Evolutionary conservation across 352 stramenopile species (phyloP), one percentile per base, ranked within the genome.

Genomic region (Hyaloperonospora brassicae): DNA sequence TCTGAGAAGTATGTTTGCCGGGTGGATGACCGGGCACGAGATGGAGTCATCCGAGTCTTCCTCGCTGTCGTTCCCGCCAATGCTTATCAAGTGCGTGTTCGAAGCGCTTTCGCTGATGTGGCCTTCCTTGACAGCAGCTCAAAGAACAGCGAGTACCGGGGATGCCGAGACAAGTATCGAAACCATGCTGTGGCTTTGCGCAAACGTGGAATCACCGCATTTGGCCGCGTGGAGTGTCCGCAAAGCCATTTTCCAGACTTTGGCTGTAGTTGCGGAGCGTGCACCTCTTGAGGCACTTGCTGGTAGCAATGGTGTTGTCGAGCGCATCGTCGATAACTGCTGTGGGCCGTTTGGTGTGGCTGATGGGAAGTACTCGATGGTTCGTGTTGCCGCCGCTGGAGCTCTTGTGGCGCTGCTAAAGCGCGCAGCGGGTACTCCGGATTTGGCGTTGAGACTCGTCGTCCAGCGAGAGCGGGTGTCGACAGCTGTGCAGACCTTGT

Each of bases 41-140:
- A n/a, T 49, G 3, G 55, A 70, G 1, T 34, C 47, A 23, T 57
- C 47, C 10, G 44, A 55, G 8, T 36, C 47, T 27, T 45, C 35
- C 12, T 58, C 43, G 21, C 13, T 35, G 22, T 34, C 63, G 2
- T 50, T 89, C 13, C 70, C 81, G 1, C 81, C 81, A 12, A 64
- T 92, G 38, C 59, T 92, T 30, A 59, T 86, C 41, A 92, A 92
- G 55, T 72, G 79, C 54, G 66, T 87, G 24, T 83, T 92, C 14
- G 82, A 92, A 44, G 71, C 79, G 1, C 49, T 92, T 39, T 63
- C 58, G 12, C 50, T 68, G 4, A 69, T 75, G 48, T 87, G 77
- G 77, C 73, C 74, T 25, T 22, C 50, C 27, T 17, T 40, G n/a
- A 12, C 38, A 42, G 23, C 23, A 2, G 34, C 25, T 22, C 21